Evolutionary conservation across 495 filamentous ascomycete genomes (phyloP), one percentile per base, ranked within the genome.

Genomic region (Neurospora tetraspora): DNA sequence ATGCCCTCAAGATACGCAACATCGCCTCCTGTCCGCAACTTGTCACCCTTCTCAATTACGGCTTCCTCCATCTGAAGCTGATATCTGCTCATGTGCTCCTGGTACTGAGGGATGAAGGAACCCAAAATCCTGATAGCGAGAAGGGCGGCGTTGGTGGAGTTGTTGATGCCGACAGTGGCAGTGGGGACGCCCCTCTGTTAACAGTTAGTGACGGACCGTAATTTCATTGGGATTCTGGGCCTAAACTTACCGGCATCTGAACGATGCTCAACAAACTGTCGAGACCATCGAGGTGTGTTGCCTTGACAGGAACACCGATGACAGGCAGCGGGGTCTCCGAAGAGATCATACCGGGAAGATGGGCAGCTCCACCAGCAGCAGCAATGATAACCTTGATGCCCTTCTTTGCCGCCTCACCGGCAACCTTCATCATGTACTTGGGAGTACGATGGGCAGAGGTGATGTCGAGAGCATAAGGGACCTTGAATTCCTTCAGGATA

Each of bases 391-490:
- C 94, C 81, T 92, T 91, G 82, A 97, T 87, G 36, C 93, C 92
- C 2, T 87, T 85, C 12, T 83, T 85, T 4, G 88, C 88, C 31
- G 94, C 93, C 47, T 85, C 82, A 68, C 86, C 85, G 37, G 93
- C 92, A 78, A 93, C 94, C 23, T 87, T 77, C 75, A 89, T 89
- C 92, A 99, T 97, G 75, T 86, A 89, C 75, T 89, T 85, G 16
- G 94, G 93, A 37, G 95, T 98, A 73, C 96, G 90, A 82, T 99
- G 96, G 9, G 96, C 96, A 53, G 95, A 98, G 37, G 94, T 97
- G 81, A 99, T 97, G 71, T 91, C 91, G 23, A 91, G 87, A 23
- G 89, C 87, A 77, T 89, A 92, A 12, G 93, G 89, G 61, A 98
- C 91, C 18, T 85, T 84, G 76, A 99, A 92, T 40, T 90, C 87